A percentile compares a stretch with the other conserved stretches of the same genome.
phyloP scores from a whole-genome alignment of 345 rosid genomes.

The Boechera stricta region DNA sequence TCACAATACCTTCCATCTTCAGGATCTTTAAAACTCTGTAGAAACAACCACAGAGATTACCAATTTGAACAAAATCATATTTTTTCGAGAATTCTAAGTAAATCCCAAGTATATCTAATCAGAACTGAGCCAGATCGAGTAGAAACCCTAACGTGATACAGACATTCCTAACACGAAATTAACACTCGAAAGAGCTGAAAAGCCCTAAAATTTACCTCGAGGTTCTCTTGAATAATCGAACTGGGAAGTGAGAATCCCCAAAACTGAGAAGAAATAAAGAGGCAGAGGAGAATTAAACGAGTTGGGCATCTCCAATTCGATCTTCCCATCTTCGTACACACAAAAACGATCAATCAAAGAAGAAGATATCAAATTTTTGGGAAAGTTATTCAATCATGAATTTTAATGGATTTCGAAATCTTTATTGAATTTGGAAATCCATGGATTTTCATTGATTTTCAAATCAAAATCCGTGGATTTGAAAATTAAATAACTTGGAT shows the following conservation, averaged over 20 bases:
- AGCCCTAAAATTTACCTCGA: constrained; percentile 9
- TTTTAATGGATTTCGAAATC: too few relatives aligned
- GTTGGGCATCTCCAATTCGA: constrained; percentile 4
- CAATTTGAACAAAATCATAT: neutral
- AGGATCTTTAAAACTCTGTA: constrained; percentile 16
- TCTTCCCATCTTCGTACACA: neutral
- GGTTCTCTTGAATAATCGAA: neutral
- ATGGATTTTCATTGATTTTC: too few relatives aligned
- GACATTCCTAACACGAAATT: neutral
- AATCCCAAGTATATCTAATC: neutral
- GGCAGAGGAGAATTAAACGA: constrained; percentile 5
- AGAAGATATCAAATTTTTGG: neutral
- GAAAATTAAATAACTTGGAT: too few relatives aligned
- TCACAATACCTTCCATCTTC: constrained; percentile 21
- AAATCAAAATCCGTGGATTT: too few relatives aligned
- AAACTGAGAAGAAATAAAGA: constrained; percentile 17
- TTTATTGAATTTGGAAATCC: too few relatives aligned
- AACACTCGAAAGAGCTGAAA: neutral
- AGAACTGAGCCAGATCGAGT: neutral
- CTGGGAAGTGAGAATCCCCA: constrained; percentile 19
- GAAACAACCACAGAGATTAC: neutral
- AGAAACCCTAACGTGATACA: neutral
- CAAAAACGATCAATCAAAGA: neutral
- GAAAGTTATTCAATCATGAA: too few relatives aligned
- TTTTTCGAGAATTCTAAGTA: neutral